phyloP scores from a whole-genome alignment of 768 basidiomycete species.

The Tylopilus subfusipes region DNA sequence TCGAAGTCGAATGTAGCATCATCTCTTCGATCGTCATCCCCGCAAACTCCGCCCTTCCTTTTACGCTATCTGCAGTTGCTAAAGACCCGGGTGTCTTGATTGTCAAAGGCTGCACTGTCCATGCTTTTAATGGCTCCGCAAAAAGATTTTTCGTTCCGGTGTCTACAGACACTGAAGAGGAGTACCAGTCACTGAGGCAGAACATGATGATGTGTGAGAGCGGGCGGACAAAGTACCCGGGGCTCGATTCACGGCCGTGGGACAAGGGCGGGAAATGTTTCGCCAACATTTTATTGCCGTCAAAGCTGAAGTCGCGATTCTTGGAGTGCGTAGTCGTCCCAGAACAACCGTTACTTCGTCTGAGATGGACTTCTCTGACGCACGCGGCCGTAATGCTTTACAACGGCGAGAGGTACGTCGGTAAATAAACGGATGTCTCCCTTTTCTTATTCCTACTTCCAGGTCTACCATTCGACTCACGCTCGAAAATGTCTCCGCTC shows the following conservation, averaged over 20 bases:
- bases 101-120: slow-evolving; percentile 76
- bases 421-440: background rate
- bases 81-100: slow-evolving; percentile 60
- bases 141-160: slow-evolving; percentile 77
- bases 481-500: slow-evolving; percentile 81
- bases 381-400: slow-evolving; percentile 95
- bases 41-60: slow-evolving; percentile 68
- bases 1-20: slow-evolving; percentile 63
- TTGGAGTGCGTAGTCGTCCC: slow-evolving; percentile 82
- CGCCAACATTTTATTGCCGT: slow-evolving; percentile 24
- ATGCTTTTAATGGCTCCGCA: slow-evolving; percentile 65
- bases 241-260: slow-evolving; percentile 69
- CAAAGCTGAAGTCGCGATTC: slow-evolving; percentile 43
- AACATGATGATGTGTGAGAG: slow-evolving; percentile 62
- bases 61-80: slow-evolving; percentile 68
- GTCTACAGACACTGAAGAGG: slow-evolving; percentile 67
- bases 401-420: slow-evolving; percentile 81
- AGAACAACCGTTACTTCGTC: slow-evolving; percentile 82
- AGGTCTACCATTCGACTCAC: slow-evolving; percentile 85
- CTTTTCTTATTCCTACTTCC: slow-evolving; percentile 5
- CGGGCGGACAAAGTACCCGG: slow-evolving; percentile 69
- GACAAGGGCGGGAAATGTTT: slow-evolving; percentile 45
- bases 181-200: slow-evolving; percentile 50
- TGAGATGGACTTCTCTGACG: slow-evolving; percentile 84
- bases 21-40: slow-evolving; percentile 61